phyloP scores from a whole-genome alignment of 2,329 filamentous ascomycete species.

The Alternaria triticimaculans region DNA sequence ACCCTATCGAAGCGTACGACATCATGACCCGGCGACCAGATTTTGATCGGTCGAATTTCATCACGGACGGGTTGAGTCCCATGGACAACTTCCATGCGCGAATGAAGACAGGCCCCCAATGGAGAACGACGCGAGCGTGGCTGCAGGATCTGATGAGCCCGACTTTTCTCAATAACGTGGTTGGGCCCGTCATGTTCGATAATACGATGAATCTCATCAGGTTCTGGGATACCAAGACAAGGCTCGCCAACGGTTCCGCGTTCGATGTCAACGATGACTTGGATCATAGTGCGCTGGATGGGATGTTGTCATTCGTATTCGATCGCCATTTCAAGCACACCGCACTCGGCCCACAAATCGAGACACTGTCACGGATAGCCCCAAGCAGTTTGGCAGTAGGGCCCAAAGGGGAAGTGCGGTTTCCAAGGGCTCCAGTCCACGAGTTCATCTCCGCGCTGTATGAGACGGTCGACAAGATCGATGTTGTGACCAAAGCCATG shows the following conservation, averaged over 20 bases:
- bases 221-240: neutral
- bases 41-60: slow-evolving; percentile 9
- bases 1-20: slow-evolving; percentile 7
- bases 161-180: neutral
- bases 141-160: neutral
- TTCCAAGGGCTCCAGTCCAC: neutral
- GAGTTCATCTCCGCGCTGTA: neutral
- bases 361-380: neutral
- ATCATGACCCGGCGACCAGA: slow-evolving; percentile 12
- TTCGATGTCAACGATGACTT: slow-evolving; percentile 1
- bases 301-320: neutral
- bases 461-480: slow-evolving; percentile 3
- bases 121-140: slow-evolving; percentile 14
- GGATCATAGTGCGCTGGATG: slow-evolving; percentile 1
- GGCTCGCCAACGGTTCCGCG: neutral
- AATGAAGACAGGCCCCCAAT: slow-evolving; percentile 36
- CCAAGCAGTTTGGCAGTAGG: neutral
- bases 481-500: neutral
- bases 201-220: neutral
- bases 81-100: slow-evolving; percentile 23
- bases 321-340: neutral
- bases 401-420: neutral
- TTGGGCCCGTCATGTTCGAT: neutral
- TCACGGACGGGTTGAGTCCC: slow-evolving; percentile 34
- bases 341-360: neutral